phyloP scores from a whole-genome alignment of 179 eudicot species.

The Silene noctiflora region DNA sequence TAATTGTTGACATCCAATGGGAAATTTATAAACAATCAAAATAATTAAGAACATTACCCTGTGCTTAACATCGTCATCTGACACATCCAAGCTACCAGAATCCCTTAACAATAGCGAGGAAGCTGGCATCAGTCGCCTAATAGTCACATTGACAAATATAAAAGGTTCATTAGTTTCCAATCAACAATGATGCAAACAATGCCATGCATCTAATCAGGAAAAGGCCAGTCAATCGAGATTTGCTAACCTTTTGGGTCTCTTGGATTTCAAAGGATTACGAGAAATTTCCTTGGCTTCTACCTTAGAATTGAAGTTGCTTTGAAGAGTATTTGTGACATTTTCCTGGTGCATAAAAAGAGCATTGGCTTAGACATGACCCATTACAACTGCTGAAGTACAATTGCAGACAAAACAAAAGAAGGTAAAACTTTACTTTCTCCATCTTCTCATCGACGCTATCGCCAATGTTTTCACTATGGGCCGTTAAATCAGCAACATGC shows the following conservation, averaged over 20 bases:
- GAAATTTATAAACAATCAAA: not conserved
- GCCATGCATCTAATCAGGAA: not conserved
- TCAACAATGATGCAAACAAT: not conserved
- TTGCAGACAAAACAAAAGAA: not conserved
- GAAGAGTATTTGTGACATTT: constrained; percentile 17
- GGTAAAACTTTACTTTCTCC: constrained; percentile 40
- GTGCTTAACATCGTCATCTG: constrained; percentile 48
- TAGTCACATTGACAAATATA: constrained; percentile 19
- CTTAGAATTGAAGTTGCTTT: constrained; percentile 14
- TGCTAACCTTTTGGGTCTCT: constrained; percentile 53
- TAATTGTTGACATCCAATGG: constrained; percentile 41
- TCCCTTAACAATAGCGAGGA: constrained; percentile 73
- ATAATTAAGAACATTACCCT: constrained; percentile 37
- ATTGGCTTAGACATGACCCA: not conserved
- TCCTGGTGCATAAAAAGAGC: constrained; percentile 28
- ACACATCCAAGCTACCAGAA: constrained; percentile 35
- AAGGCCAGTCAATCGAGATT: not conserved
- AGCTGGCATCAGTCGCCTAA: constrained; percentile 87
- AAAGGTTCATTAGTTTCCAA: not conserved
- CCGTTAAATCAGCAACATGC: constrained; percentile 7
- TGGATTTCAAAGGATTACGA: constrained; percentile 25
- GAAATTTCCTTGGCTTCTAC: constrained; percentile 22
- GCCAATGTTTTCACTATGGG: constrained; percentile 27
- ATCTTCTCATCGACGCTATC: constrained; percentile 15
- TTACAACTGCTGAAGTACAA: constrained; percentile 3